Base-by-base conservation (phyloP, 805 yeast genomes). In the Yamadazyma ubonensis region DNA sequence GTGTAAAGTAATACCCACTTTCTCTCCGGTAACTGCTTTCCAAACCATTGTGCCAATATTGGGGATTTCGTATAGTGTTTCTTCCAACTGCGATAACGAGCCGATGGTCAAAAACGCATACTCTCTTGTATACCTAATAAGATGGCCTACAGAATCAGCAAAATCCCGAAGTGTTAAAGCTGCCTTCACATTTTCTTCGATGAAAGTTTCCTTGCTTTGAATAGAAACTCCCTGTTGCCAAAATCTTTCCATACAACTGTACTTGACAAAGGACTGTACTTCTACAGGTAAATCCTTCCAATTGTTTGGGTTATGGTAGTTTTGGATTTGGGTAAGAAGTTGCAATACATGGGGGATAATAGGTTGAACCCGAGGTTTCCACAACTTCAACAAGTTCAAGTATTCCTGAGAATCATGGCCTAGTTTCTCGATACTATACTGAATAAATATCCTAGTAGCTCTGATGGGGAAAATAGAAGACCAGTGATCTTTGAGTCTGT, bases 211-310 rank as follows among this genome's bases (percentile, higher is more conserved):
- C 53, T 87, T 84, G 2, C 96, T 81, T 62, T 93, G 96, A 42
- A 86, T 85, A 1, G 96, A 86, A 16, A 95, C 95, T 12, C 99
- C 99, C 45, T 89, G 95, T 57, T 95, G 98, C 99, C 99, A 93
- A 59, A 93, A 93, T 53, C 98, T 73, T 65, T 93, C 99, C 57
- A 83, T 80, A 36, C 95, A 84, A 44, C 95, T 83, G 52, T 87
- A 83, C 48, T 78, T 76, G n/a, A 91, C 96, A 68, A 95, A 91
- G 1, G 91, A 73, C 58, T 87, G 96, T 1, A 93, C 98, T 41
- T 88, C 95, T 2, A 75, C 75, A 0, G 99, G 98, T 35, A 93
- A 69, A 28, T 79, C 86, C 10, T 70, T 70, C 98, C 99, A 91
- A 59, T 91, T 91, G 9, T 73, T 83, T 0, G 98, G 96, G 54